Base-by-base conservation (phyloP, 1,284 basidiomycete genomes). In the Leucoagaricus sp. region DNA sequence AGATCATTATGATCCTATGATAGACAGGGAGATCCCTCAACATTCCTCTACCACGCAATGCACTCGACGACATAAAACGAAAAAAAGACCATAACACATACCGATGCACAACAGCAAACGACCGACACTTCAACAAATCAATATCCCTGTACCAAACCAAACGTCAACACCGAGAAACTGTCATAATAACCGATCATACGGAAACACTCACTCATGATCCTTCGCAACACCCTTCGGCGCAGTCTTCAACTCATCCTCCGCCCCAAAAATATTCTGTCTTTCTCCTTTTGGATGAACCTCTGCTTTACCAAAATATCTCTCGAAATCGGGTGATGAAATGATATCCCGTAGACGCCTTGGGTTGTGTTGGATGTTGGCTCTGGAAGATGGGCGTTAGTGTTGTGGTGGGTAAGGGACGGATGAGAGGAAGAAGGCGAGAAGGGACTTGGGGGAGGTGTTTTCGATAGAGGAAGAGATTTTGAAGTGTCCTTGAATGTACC, bases 181-280 rank as follows among this genome's bases (percentile, higher is more conserved):
- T 48, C 5, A 49, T 13, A 41, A 42, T 13, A 31, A 40, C 31
- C 17, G 50, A 10, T 25, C 17, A 49, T n/a, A 44, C 17, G 28
- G 13, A 4, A 31, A 17, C 25, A 74, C 54, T 13, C 54, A 89
- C 89, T 77, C 76, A 67, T 96, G 93, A 19, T 78, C 79, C 71
- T 93, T 96, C 55, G 85, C 83, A n/a, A 94, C 72, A 0, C 94
- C 94, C 67, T 95, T 95, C 1, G 93, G 93, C 9, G 93, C 91
- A 2, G 84, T 84, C 72, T 95, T 96, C 49, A 95, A 75, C 66
- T 91, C 86, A 64, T 93, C 93, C 3, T 92, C 89, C 57, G 72
- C 70, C 0, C 93, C 93, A 70, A 93, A 95, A 2, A 96, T 83
- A 67, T 82, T 94, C 66, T 83, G 81, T 49, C 85, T 73, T 55